These are phyloP conservation scores for Tricharina praecox DNA, from an alignment of 495 filamentous ascomycete species.

Conservation along the genomic window DNA sequence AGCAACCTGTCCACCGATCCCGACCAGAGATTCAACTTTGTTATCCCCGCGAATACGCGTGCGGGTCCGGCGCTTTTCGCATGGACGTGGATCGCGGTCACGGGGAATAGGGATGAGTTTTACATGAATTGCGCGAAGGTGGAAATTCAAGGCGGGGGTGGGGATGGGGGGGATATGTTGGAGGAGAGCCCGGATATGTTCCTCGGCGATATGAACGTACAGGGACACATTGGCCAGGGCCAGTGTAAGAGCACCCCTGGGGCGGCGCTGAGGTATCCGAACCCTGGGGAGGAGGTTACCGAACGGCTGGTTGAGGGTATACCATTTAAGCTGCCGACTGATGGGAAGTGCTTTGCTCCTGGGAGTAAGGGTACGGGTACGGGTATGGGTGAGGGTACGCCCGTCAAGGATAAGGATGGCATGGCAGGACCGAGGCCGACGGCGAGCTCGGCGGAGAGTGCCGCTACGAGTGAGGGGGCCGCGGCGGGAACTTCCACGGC, in stretches of 20 bases:
- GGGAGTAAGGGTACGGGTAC: not conserved
- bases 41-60: slow-evolving; percentile 31
- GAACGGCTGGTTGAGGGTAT: slow-evolving; percentile 9
- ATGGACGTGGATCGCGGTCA: slow-evolving; percentile 29
- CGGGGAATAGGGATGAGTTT: slow-evolving; percentile 35
- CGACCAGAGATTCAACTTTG: slow-evolving; percentile 32
- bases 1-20: slow-evolving; percentile 24
- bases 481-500: too few species aligned
- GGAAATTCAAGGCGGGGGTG: slow-evolving; percentile 30
- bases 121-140: slow-evolving; percentile 39
- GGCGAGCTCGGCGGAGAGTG: too few species aligned
- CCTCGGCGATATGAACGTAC: slow-evolving; percentile 34
- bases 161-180: slow-evolving; percentile 17
- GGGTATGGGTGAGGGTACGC: not conserved
- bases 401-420: too few species aligned
- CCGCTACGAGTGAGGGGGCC: too few species aligned
- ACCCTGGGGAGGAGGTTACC: slow-evolving; percentile 14
- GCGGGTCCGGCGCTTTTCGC: slow-evolving; percentile 31
- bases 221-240: slow-evolving; percentile 11
- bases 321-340: slow-evolving; percentile 13
- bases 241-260: slow-evolving; percentile 20
- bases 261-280: slow-evolving; percentile 9
- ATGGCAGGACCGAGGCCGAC: too few species aligned
- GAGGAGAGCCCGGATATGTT: slow-evolving; percentile 35
- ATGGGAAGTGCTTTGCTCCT: slow-evolving; percentile 8